Evolutionary conservation across 2,329 filamentous ascomycete species (phyloP), one percentile per base, ranked within the genome.

Genomic region (Diplodia mutila): DNA sequence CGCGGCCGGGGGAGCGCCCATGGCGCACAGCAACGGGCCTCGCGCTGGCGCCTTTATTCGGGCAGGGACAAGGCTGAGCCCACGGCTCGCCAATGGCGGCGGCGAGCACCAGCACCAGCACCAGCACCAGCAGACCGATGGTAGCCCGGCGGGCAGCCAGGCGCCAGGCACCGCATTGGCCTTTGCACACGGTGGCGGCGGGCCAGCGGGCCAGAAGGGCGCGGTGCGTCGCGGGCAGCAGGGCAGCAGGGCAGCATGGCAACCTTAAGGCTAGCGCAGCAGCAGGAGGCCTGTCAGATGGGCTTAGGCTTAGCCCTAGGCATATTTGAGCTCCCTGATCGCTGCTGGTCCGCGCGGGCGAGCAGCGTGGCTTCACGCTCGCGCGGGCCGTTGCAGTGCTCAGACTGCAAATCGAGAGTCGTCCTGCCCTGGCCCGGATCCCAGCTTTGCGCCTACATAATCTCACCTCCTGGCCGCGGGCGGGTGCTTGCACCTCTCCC

Each of bases 351-450:
- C 61, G 39, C 57, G 25, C 61, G 52, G 63, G 37, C 52, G 29
- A 66, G 52, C 42, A 54, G 53, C 48, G 48, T 53, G 65, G 42
- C 46, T 57, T 49, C 54, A 52, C 54, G 49, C 54, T 57, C 73
- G 73, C 72, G 78, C 77, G 76, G 77, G 76, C 77, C 77, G 77
- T 78, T 78, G 77, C 76, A 79, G 76, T 75, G 71, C 72, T 75
- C 71, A 23, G 37, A 42, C 25, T 37, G 25, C 67, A 69, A 49
- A 64, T 75, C 76, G 74, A 73, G 71, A 34, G 29, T 21, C n/a
- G 18, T 9, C 11, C 42, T 46, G 42, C 42, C 42, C 42, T 21
- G 42, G 71, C 72, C 73, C 69, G 66, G 69, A 72, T 69, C 66
- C 57, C 57, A 63, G 73, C 72, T 71, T 71, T 72, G 73, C 71